Evolutionary conservation across 306 rosid genomes (phyloP).

Genomic region (Urtica urens): DNA sequence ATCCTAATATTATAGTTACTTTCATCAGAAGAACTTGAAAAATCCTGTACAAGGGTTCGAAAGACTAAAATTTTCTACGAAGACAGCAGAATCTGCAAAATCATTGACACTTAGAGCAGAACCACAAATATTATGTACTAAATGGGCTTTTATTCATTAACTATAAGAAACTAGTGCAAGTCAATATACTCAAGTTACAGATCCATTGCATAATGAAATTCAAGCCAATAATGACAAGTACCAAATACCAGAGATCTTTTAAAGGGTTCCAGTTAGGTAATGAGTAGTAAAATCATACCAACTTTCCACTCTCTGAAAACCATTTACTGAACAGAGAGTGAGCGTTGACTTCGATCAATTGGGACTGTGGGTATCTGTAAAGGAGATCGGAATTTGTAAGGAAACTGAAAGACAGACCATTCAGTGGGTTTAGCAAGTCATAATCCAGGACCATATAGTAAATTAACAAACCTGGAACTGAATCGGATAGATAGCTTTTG

Average conservation of each 20-base stretch:
- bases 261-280: constrained; percentile 5
- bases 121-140: neutral
- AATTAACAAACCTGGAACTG: constrained; percentile 60
- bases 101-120: neutral
- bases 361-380: constrained; percentile 67
- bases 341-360: constrained; percentile 88
- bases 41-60: neutral
- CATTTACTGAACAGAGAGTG: constrained; percentile 99
- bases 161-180: no score
- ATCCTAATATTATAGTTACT: no score
- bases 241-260: constrained; percentile 7
- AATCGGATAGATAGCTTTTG: constrained; percentile 82
- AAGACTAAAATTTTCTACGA: neutral
- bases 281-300: constrained; percentile 61
- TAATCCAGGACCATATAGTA: no score
- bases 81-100: neutral
- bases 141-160: neutral
- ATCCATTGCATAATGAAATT: neutral
- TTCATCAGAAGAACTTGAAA: neutral
- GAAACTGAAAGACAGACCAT: neutral
- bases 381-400: neutral
- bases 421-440: neutral
- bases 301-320: constrained; percentile 99
- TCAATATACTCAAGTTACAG: no score
- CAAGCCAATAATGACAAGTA: neutral